Conservation (phyloP, 495 filamentous ascomycete species). For the Rusavskia elegans region DNA sequence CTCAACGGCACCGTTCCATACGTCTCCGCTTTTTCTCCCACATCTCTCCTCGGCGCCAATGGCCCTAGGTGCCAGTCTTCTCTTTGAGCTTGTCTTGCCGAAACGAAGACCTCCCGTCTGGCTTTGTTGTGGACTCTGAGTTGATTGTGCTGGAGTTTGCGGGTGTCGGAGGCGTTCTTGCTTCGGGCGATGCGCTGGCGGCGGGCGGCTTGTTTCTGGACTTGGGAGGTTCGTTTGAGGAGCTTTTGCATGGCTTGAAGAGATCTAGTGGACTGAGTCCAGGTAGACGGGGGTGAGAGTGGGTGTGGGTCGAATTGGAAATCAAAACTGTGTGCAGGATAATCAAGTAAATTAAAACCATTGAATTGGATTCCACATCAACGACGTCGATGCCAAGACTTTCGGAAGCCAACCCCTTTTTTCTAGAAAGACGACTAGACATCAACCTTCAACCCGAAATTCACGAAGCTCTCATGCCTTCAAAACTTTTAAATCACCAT, state of each 20-base stretch:
- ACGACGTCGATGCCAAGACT: too few species aligned
- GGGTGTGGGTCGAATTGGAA: neutral
- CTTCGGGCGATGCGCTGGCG: neutral
- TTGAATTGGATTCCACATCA: neutral
- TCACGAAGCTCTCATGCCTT: too few species aligned
- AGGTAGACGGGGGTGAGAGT: neutral
- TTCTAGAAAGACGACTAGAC: too few species aligned
- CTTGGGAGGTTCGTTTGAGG: neutral
- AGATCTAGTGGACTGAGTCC: neutral
- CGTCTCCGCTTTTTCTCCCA: constrained; percentile 26
- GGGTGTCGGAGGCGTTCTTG: neutral
- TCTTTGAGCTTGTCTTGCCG: constrained; percentile 22
- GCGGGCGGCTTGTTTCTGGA: neutral
- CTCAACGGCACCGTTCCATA: constrained; percentile 28
- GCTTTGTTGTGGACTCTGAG: neutral
- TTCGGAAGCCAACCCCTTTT: too few species aligned
- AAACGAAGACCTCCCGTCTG: neutral
- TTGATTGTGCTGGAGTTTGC: neutral
- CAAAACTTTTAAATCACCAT: too few species aligned
- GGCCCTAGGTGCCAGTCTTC: constrained; percentile 68
- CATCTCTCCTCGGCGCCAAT: constrained; percentile 57
- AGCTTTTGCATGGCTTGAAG: neutral
- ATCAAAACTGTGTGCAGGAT: neutral
- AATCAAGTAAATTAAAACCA: too few species aligned
- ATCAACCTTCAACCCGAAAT: too few species aligned